Conservation (phyloP, 306 rosid genomes). For the Crotalaria pallida region DNA sequence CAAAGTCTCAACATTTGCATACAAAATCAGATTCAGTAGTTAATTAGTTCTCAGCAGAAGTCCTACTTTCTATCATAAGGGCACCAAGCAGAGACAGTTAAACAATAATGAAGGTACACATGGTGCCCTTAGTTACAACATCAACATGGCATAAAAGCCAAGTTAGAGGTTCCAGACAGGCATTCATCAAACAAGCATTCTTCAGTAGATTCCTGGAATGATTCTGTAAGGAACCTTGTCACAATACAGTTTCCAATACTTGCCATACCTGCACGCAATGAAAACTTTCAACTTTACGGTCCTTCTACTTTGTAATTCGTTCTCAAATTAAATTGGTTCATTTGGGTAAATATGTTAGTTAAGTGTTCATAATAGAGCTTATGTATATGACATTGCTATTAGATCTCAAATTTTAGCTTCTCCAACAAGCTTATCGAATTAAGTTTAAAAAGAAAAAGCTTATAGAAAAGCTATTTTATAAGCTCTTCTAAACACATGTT, state of each 20-base stretch:
- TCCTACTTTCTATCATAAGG: neutral
- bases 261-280: constrained; percentile 71
- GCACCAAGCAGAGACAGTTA: neutral
- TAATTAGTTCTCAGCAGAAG: neutral
- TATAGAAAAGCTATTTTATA: too few relatives aligned
- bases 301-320: too few relatives aligned
- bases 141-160: constrained; percentile 9
- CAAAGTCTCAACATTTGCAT: neutral
- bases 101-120: neutral
- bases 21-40: neutral
- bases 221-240: constrained; percentile 71
- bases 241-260: constrained; percentile 84
- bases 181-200: neutral
- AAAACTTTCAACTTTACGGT: constrained; percentile 1
- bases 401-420: too few relatives aligned
- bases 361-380: too few relatives aligned
- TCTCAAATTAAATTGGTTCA: neutral
- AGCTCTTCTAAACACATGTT: too few relatives aligned
- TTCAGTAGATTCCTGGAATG: constrained; percentile 82
- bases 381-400: too few relatives aligned
- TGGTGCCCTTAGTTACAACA: neutral
- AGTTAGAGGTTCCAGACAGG: neutral
- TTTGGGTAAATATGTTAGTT: too few relatives aligned
- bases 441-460: too few relatives aligned
- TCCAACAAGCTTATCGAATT: too few relatives aligned